Evolutionary conservation across 306 rosid genomes (phyloP).

Genomic region (Albizia julibrissin): DNA sequence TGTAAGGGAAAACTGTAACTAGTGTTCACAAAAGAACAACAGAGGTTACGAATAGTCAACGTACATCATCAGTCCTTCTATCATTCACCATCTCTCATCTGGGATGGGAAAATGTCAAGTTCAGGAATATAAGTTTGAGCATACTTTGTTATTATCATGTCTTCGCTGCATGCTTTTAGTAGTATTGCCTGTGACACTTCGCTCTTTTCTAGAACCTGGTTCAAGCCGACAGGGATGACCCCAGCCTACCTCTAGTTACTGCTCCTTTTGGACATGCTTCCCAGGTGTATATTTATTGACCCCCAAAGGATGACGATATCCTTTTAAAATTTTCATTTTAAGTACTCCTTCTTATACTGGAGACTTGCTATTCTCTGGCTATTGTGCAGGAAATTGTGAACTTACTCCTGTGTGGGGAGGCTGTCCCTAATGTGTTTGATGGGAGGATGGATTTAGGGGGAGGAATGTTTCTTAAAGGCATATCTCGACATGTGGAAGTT

Average conservation of each 20-base stretch:
- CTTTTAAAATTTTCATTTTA: slow-evolving; percentile 24
- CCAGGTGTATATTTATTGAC: slow-evolving; percentile 56
- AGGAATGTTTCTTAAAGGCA: slow-evolving; percentile 89
- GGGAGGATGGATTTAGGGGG: slow-evolving; percentile 96
- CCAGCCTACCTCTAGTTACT: slow-evolving; percentile 91
- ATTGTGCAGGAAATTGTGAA: slow-evolving; percentile 83
- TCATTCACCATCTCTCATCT: background rate
- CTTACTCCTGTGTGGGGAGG: slow-evolving; percentile 86
- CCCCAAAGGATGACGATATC: slow-evolving; percentile 17
- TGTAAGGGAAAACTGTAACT: background rate
- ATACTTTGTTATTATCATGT: slow-evolving; percentile 16
- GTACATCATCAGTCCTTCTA: background rate
- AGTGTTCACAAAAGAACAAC: background rate
- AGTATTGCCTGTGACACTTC: slow-evolving; percentile 28
- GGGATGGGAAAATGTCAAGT: background rate
- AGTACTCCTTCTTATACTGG: slow-evolving; percentile 20
- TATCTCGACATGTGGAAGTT: slow-evolving; percentile 80
- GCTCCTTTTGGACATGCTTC: slow-evolving; percentile 99
- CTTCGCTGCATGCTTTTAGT: slow-evolving; percentile 3
- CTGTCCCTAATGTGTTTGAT: slow-evolving; percentile 90
- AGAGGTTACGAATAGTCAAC: background rate
- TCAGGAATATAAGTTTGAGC: slow-evolving; percentile 1
- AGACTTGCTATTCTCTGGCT: slow-evolving; percentile 25
- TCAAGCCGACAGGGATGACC: slow-evolving; percentile 97
- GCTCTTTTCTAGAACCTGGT: slow-evolving; percentile 61